Evolutionary conservation across 192 early-diverging fungal genomes (phyloP).

Genomic region (Coemansia sp.): DNA sequence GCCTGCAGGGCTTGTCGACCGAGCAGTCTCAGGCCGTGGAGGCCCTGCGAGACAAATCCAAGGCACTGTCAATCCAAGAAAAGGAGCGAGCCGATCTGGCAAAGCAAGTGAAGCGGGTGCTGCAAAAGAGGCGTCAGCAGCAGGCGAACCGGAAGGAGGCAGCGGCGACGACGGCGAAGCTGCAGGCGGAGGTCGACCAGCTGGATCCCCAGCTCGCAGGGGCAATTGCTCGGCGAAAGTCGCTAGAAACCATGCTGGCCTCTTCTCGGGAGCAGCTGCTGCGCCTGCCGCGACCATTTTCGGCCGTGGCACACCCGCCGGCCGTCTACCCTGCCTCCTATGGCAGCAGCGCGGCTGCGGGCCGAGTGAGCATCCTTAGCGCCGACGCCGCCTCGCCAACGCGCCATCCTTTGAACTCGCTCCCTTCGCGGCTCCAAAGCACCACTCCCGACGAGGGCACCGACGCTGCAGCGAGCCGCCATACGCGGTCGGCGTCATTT

Average conservation of each 20-base stretch:
- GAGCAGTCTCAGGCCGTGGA: slow-evolving; percentile 10
- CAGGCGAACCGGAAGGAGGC: slow-evolving; percentile 8
- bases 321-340: neutral
- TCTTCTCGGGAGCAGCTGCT: neutral
- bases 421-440: neutral
- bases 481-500: slow-evolving; percentile 16
- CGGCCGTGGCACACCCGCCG: neutral
- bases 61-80: slow-evolving; percentile 19
- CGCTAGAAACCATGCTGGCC: neutral
- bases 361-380: too few relatives aligned
- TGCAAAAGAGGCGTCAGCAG: slow-evolving; percentile 8
- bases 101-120: slow-evolving; percentile 7
- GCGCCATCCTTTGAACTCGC: neutral
- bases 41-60: slow-evolving; percentile 11
- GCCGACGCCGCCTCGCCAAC: neutral
- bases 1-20: slow-evolving; percentile 1
- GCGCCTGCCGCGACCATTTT: neutral
- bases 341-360: neutral
- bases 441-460: neutral
- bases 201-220: slow-evolving; percentile 16
- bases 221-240: neutral
- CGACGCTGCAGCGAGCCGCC: neutral
- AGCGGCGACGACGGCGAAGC: neutral
- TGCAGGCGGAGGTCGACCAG: slow-evolving; percentile 17
- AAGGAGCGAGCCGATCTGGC: slow-evolving; percentile 18